Evolutionary conservation across 2,329 filamentous ascomycete genomes (phyloP).

Genomic region (Aspergillus neoniger): DNA sequence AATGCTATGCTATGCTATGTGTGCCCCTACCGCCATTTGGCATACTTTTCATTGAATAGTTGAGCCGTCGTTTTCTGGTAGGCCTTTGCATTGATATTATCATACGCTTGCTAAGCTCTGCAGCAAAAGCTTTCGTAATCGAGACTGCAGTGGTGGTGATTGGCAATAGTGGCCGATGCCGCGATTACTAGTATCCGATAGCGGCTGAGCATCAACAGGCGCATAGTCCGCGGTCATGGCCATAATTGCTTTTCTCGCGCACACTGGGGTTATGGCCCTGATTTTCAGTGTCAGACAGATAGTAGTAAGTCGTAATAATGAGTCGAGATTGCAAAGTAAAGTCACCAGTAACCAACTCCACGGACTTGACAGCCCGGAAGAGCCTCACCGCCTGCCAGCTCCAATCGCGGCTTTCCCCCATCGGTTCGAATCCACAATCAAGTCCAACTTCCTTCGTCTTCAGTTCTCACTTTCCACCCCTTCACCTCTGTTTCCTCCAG

Average conservation of each 20-base stretch:
- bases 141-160: neutral
- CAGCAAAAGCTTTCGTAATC: neutral
- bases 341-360: neutral
- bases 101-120: neutral
- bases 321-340: neutral
- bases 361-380: neutral
- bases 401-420: slow-evolving; percentile 18
- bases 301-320: neutral
- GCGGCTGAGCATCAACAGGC: neutral
- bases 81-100: neutral
- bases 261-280: neutral
- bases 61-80: no score
- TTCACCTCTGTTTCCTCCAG: slow-evolving; percentile 23
- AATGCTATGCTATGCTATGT: neutral
- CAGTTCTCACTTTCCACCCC: slow-evolving; percentile 2
- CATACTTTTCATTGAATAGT: rapidly evolving
- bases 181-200: neutral
- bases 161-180: neutral
- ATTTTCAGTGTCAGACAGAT: neutral
- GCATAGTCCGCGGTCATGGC: neutral
- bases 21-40: neutral
- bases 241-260: neutral
- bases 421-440: slow-evolving; percentile 16
- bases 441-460: neutral
- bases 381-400: slow-evolving; percentile 19